These are phyloP conservation scores for Jasminum sambac DNA, from an alignment of 257 asterid species.

Conservation along the genomic window DNA sequence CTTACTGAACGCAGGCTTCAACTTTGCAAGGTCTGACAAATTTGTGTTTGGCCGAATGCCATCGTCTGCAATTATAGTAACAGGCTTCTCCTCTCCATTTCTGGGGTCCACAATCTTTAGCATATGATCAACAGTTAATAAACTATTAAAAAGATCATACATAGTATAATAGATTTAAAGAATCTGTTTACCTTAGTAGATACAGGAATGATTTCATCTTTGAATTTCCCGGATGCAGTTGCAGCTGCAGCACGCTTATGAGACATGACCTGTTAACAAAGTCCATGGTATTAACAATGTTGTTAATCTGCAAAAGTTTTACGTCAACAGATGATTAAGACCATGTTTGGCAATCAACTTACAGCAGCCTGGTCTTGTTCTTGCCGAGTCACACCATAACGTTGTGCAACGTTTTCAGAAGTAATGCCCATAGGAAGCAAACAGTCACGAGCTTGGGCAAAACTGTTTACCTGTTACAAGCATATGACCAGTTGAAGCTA, in stretches of 20 bases:
- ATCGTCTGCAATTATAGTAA: constrained; percentile 70
- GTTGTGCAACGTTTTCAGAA: constrained; percentile 89
- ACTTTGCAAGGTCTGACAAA: constrained; percentile 62
- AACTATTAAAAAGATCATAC: not conserved
- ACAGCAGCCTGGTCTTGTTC: constrained; percentile 97
- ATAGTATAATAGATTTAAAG: not conserved
- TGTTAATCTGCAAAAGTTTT: not conserved
- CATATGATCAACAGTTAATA: constrained; percentile 15
- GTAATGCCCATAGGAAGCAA: constrained; percentile 93
- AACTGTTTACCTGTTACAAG: constrained; percentile 45
- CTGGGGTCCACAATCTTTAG: constrained; percentile 69
- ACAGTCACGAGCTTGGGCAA: constrained; percentile 82
- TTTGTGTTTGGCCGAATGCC: constrained; percentile 86
- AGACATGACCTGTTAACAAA: constrained; percentile 59
- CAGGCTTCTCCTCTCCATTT: constrained; percentile 67
- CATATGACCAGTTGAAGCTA: constrained; percentile 18
- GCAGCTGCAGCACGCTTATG: constrained; percentile 96
- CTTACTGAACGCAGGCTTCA: constrained; percentile 88
- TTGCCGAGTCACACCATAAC: constrained; percentile 80
- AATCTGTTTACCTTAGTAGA: constrained; percentile 58
- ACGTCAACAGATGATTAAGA: not conserved
- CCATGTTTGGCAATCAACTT: constrained; percentile 27
- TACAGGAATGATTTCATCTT: constrained; percentile 87
- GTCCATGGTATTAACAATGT: constrained; percentile 18
- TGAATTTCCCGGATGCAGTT: constrained; percentile 72